Base-by-base conservation (phyloP, 2,329 filamentous ascomycete species). In the Fusarium mangiferae region DNA sequence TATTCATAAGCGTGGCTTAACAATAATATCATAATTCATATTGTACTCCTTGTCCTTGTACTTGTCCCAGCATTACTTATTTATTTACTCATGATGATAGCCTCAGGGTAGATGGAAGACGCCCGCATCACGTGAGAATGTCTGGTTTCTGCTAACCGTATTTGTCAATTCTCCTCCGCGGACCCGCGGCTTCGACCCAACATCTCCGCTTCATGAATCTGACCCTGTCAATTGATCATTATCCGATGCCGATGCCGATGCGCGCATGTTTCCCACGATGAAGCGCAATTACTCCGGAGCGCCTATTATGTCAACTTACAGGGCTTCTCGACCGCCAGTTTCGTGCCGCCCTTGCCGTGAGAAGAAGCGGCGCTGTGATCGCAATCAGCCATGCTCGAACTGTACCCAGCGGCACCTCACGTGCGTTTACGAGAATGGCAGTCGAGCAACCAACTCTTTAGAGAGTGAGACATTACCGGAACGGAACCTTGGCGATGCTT, bases 381-480 rank as follows among this genome's bases (percentile, higher is more conserved):
- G 63, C 6, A 66, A 48, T 3, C 42, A 55, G 24, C 63, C 63
- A 30, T 66, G 63, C n/a, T 66, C 63, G 6, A 64, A 56, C 22
- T 66, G 59, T 13, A 39, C 41, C 5, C 63, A 64, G 7, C 41
- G 63, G 17, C 7, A 18, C 8, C 39, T 64, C 10, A 36, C 7
- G 7, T 66, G 63, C 9, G 12, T 38, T 5, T 66, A 66, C 18
- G 39, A 52, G 11, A 48, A 36, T 35, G 30, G 38, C 7, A 41
- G 20, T 18, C 14, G 28, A 33, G 7, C 28, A 20, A 6, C 10
- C 0, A 12, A 20, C 13, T 28, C 18, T 11, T 12, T 39, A 0
- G 46, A 42, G 18, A n/a, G 33, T 36, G 33, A 49, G 2, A 4
- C 14, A 14, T 22, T 35, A 10, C 12, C 13, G 5, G 20, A 30